phyloP scores from a whole-genome alignment of 2,329 filamentous ascomycete genomes.

The Cladophialophora immunda region DNA sequence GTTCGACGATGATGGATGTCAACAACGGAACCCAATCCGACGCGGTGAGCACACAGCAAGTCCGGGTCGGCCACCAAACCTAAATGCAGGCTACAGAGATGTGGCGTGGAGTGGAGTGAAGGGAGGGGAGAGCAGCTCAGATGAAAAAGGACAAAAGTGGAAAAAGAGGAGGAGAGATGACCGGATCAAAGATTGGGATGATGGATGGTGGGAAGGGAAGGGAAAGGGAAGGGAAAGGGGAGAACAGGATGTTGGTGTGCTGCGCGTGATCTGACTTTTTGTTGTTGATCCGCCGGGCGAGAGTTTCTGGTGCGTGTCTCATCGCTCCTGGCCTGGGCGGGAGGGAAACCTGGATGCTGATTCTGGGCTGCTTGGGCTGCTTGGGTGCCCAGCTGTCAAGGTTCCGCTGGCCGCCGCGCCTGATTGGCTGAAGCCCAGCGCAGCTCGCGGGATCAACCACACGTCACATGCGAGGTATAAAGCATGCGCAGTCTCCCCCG shows the following conservation, averaged over 20 bases:
- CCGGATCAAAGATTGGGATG: not conserved
- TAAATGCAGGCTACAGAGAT: not conserved
- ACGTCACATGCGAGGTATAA: slow-evolving; percentile 41
- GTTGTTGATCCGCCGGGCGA: slow-evolving; percentile 1
- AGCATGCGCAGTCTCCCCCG: slow-evolving; percentile 47
- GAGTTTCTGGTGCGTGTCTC: not conserved
- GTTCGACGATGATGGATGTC: not conserved
- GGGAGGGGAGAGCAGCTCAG: slow-evolving; percentile 25
- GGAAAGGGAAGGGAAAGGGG: not conserved
- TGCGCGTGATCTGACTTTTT: slow-evolving; percentile 28
- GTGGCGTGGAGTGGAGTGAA: slow-evolving; percentile 13
- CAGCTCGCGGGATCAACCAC: slow-evolving; percentile 29
- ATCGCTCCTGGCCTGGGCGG: not conserved
- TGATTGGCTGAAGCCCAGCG: slow-evolving; percentile 35
- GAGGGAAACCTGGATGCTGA: not conserved
- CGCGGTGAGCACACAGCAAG: not conserved
- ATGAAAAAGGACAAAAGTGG: slow-evolving; percentile 12
- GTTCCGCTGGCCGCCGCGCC: slow-evolving; percentile 5
- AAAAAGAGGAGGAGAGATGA: slow-evolving; percentile 17
- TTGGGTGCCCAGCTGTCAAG: not conserved
- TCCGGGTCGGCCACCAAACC: not conserved
- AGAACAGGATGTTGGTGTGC: not conserved
- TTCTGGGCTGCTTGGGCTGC: no score
- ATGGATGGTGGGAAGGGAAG: not conserved
- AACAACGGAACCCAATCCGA: not conserved